phyloP scores from a whole-genome alignment of 2,329 filamentous ascomycete species.

The Neurospora sp. region DNA sequence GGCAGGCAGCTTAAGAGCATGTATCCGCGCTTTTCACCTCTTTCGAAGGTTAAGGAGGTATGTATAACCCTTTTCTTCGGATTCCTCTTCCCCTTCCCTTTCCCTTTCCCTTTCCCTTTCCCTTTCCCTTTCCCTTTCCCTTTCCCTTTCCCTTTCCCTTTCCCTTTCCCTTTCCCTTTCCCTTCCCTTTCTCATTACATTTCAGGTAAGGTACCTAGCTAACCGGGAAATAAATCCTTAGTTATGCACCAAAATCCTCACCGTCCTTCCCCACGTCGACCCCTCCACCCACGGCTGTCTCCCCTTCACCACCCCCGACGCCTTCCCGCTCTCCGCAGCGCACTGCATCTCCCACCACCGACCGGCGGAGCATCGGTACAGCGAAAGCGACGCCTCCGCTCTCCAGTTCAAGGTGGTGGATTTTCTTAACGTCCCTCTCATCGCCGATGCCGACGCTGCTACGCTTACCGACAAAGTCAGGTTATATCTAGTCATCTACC shows the following conservation, averaged over 20 bases:
- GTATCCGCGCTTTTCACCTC: constrained; percentile 36
- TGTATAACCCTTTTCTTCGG: too few relatives aligned
- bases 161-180: too few relatives aligned
- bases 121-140: background rate
- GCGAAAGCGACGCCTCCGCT: constrained; percentile 13
- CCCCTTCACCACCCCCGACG: constrained; percentile 21
- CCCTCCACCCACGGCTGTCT: constrained; percentile 16
- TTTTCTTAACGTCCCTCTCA: constrained; percentile 14
- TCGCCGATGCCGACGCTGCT: background rate
- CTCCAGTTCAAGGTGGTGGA: constrained; percentile 32
- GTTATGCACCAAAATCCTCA: constrained; percentile 29
- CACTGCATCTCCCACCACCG: constrained; percentile 27
- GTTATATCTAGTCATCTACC: constrained; percentile 35
- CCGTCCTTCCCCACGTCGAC: constrained; percentile 2
- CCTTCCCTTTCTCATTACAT: background rate
- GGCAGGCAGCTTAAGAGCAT: constrained; percentile 30
- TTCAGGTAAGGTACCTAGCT: background rate
- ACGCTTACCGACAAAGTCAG: constrained; percentile 18
- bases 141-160: too few relatives aligned
- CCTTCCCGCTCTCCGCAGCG: constrained; percentile 17
- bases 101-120: background rate
- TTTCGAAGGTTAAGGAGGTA: background rate
- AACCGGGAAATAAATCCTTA: constrained; percentile 10
- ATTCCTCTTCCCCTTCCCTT: background rate
- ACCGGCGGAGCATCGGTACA: constrained; percentile 22